Percentiles rank a stretch among this genome's conserved stretches.
phyloP scores from a whole-genome alignment of 768 basidiomycete genomes.

The Collybiopsis luxurians region DNA sequence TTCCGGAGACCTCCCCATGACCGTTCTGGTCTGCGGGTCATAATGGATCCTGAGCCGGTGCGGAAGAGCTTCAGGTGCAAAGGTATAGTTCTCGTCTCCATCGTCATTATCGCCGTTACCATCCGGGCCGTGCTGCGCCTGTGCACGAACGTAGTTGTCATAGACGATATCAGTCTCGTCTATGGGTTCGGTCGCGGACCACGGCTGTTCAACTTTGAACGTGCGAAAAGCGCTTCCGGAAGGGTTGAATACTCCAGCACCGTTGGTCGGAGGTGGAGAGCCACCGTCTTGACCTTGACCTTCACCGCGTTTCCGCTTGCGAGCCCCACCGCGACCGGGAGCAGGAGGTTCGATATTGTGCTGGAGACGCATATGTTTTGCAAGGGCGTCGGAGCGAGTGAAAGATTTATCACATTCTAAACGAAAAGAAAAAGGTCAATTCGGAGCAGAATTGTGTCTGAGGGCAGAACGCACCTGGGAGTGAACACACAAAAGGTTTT shows the following conservation, averaged over 20 bases:
- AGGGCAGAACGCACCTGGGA: slow-evolving; percentile 56
- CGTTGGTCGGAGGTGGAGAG: slow-evolving; percentile 16
- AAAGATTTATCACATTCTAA: slow-evolving; percentile 94
- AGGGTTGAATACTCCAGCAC: slow-evolving; percentile 8
- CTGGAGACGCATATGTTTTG: slow-evolving; percentile 89
- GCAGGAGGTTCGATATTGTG: slow-evolving; percentile 76
- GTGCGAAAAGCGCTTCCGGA: slow-evolving; percentile 45
- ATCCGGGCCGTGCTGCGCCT: neutral
- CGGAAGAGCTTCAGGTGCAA: slow-evolving; percentile 58
- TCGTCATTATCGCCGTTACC: slow-evolving; percentile 31
- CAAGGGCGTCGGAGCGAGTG: slow-evolving; percentile 90
- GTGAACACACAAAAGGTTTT: slow-evolving; percentile 83
- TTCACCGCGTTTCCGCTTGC: slow-evolving; percentile 64
- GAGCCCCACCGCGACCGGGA: slow-evolving; percentile 65
- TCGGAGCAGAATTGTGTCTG: slow-evolving; percentile 6
- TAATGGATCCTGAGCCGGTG: slow-evolving; percentile 46
- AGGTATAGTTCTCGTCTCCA: slow-evolving; percentile 32
- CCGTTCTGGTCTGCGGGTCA: slow-evolving; percentile 58
- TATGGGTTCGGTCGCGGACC: slow-evolving; percentile 36
- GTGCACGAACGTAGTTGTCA: slow-evolving; percentile 4
- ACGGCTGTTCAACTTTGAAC: slow-evolving; percentile 59
- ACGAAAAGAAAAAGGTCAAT: neutral
- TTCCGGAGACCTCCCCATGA: slow-evolving; percentile 64
- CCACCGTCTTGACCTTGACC: slow-evolving; percentile 19
- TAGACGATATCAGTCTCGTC: slow-evolving; percentile 32